Evolutionary conservation across 164 flowering plant genomes (phyloP).

Genomic region (Nymphaea thermarum): DNA sequence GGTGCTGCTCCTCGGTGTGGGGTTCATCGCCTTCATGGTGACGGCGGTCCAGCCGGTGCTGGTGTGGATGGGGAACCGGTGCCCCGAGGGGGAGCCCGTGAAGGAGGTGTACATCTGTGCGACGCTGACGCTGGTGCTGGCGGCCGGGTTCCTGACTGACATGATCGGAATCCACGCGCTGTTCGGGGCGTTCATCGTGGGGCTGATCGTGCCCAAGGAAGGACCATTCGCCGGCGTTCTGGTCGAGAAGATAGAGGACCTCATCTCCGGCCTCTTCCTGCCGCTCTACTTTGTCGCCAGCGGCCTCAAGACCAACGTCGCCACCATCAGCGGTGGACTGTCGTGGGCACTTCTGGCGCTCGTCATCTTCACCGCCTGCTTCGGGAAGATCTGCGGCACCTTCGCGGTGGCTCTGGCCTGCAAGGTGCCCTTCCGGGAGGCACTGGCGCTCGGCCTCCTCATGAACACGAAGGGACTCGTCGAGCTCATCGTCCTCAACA

Average conservation of each 20-base stretch:
- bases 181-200: conserved; percentile 18
- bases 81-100: conserved; percentile 17
- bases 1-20: conserved; percentile 13
- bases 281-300: conserved; percentile 24
- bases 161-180: conserved; percentile 19
- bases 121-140: conserved; percentile 12
- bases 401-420: conserved; percentile 5
- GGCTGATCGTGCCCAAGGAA: conserved; percentile 16
- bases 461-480: conserved; percentile 29
- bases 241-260: conserved; percentile 22
- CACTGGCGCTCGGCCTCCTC: conserved; percentile 17
- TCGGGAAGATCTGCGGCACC: conserved; percentile 19
- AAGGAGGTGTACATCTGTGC: conserved; percentile 16
- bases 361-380: conserved; percentile 12
- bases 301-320: conserved; percentile 18
- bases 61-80: conserved; percentile 11
- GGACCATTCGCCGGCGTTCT: conserved; percentile 17
- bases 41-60: conserved; percentile 11
- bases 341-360: conserved; percentile 19
- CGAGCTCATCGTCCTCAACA: conserved; percentile 28
- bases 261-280: conserved; percentile 15
- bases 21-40: conserved; percentile 7
- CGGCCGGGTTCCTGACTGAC: conserved; percentile 16
- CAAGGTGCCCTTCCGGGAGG: conserved; percentile 11
- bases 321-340: conserved; percentile 16